Percentiles rank a stretch among this genome's conserved stretches.
Conservation (phyloP, 1,284 basidiomycete species). For the Bjerkandera adusta region DNA sequence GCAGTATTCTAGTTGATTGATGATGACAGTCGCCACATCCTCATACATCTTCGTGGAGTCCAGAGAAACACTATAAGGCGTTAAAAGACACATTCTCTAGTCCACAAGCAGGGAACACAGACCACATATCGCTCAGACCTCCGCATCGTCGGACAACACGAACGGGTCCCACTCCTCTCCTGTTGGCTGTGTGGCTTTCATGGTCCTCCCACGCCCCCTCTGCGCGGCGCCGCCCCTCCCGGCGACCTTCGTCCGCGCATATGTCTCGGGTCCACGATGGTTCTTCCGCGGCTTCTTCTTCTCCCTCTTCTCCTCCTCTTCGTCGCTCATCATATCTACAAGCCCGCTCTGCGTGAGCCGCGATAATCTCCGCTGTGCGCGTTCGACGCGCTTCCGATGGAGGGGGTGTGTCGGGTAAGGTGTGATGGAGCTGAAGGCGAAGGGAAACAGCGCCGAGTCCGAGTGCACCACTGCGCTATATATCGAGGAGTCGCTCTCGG, state of each 20-base stretch:
- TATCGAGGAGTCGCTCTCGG: slow-evolving; percentile 11
- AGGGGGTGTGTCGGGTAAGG: slow-evolving; percentile 27
- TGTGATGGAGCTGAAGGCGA: slow-evolving; percentile 22
- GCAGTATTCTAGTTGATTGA: too few relatives aligned
- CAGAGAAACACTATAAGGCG: too few relatives aligned
- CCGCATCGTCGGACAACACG: too few relatives aligned
- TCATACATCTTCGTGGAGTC: too few relatives aligned
- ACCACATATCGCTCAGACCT: too few relatives aligned
- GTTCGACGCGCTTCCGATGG: slow-evolving; percentile 26
- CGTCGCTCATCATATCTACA: slow-evolving; percentile 21
- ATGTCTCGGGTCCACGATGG: slow-evolving; percentile 6
- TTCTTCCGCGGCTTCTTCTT: slow-evolving; percentile 18
- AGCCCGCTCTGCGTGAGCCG: slow-evolving; percentile 27
- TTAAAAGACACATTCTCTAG: too few relatives aligned
- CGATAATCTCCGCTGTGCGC: slow-evolving; percentile 25
- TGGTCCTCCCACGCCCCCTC: background rate
- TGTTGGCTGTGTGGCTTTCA: background rate
- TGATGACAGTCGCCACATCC: too few relatives aligned
- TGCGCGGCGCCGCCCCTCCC: background rate
- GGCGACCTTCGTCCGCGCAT: slow-evolving; percentile 3
- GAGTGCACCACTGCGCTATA: slow-evolving; percentile 4
- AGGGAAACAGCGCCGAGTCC: slow-evolving; percentile 14
- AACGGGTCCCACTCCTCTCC: too few relatives aligned
- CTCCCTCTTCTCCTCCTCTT: slow-evolving; percentile 19
- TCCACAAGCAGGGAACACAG: too few relatives aligned